These are phyloP conservation scores for Dicorynia guianensis DNA, from an alignment of 306 rosid genomes.

Conservation along the genomic window DNA sequence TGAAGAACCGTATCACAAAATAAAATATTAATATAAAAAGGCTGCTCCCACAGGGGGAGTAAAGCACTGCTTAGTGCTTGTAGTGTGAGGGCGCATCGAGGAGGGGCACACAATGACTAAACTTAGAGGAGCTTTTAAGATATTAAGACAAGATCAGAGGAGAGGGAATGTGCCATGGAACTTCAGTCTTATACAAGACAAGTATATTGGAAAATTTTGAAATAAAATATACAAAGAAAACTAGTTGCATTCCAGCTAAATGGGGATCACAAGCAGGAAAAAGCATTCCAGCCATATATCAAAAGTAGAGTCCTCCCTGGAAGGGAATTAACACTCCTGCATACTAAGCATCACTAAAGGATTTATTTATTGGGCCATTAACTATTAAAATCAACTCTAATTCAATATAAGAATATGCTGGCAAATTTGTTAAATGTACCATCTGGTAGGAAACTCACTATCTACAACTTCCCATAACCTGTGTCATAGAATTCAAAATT, in stretches of 20 bases:
- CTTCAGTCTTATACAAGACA: background rate
- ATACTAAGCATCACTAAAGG: conserved; percentile 10
- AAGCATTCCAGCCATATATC: background rate
- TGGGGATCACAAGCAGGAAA: background rate
- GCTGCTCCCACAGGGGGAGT: background rate
- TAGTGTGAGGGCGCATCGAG: background rate
- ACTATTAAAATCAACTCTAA: conserved; percentile 5
- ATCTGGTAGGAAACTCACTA: conserved; percentile 1
- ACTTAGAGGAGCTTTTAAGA: background rate
- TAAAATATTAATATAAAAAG: background rate
- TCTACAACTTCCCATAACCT: background rate
- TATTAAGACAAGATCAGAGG: background rate
- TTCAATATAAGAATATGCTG: conserved; percentile 12
- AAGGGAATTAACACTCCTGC: conserved; percentile 16
- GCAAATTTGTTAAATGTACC: background rate
- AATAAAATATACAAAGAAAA: background rate
- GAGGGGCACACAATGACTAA: background rate
- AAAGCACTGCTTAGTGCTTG: background rate
- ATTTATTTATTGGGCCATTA: conserved; percentile 5
- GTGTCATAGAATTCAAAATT: conserved; percentile 10
- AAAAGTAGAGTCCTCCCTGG: conserved; percentile 1
- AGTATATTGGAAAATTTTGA: background rate
- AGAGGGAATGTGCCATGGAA: background rate
- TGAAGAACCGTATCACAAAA: no score
- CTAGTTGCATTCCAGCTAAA: background rate